phyloP scores from a whole-genome alignment of 805 yeast species.

The Candida awuae region DNA sequence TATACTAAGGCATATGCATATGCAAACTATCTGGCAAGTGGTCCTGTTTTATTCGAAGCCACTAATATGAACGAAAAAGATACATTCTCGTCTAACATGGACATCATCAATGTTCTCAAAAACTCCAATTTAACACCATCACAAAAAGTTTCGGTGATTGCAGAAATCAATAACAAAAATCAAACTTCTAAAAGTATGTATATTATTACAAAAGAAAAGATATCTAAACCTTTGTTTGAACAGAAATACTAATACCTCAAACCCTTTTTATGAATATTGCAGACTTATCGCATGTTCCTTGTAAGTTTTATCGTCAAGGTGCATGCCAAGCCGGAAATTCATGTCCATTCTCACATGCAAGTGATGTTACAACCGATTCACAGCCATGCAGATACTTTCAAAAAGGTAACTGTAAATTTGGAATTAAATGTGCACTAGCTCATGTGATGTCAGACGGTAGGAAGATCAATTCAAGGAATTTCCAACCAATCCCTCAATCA shows the following conservation, averaged over 20 bases:
- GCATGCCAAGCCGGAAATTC: slow-evolving; percentile 89
- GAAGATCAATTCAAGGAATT: slow-evolving; percentile 50
- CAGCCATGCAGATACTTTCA: slow-evolving; percentile 87
- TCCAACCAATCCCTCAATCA: slow-evolving; percentile 15
- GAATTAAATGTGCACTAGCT: slow-evolving; percentile 87
- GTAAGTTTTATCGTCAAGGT: slow-evolving; percentile 88
- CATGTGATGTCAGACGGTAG: slow-evolving; percentile 86
- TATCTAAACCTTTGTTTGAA: background rate
- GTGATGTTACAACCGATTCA: slow-evolving; percentile 45
- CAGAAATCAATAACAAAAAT: slow-evolving; percentile 18
- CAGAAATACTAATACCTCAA: background rate
- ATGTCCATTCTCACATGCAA: slow-evolving; percentile 84
- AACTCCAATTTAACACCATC: slow-evolving; percentile 16
- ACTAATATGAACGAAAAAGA: slow-evolving; percentile 27
- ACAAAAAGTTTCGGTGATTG: slow-evolving; percentile 18
- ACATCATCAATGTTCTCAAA: slow-evolving; percentile 16
- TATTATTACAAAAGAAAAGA: background rate
- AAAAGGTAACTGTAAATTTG: slow-evolving; percentile 96
- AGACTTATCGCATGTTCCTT: slow-evolving; percentile 90
- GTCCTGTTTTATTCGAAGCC: background rate
- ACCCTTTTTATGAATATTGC: slow-evolving; percentile 5
- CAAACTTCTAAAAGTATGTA: slow-evolving; percentile 22
- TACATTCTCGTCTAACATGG: slow-evolving; percentile 6
- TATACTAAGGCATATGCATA: background rate
- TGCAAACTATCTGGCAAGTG: background rate